Conservation (phyloP, 345 rosid genomes). For the Lagerstroemia speciosa region DNA sequence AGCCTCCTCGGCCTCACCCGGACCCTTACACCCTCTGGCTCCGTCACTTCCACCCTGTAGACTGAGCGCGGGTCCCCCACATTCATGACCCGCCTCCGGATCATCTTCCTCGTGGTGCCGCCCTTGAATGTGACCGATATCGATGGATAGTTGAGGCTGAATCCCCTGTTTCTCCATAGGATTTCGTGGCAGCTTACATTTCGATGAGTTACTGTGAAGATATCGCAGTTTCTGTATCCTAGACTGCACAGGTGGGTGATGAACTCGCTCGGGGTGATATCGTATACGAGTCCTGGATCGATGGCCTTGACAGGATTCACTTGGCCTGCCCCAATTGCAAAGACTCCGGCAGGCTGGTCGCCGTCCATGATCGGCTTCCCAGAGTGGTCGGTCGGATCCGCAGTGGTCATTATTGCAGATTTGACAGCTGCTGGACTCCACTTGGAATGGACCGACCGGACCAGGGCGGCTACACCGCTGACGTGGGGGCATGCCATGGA, state of each 20-base stretch:
- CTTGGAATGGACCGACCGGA: constrained; percentile 56
- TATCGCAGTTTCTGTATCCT: constrained; percentile 52
- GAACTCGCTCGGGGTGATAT: constrained; percentile 62
- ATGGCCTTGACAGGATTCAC: constrained; percentile 73
- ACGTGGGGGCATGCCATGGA: constrained; percentile 98
- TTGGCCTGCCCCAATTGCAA: constrained; percentile 83
- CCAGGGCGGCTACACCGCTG: constrained; percentile 68
- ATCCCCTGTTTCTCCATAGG: constrained; percentile 34
- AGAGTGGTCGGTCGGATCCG: constrained; percentile 49
- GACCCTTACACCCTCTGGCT: constrained; percentile 54
- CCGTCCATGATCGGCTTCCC: constrained; percentile 73
- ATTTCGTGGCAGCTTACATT: constrained; percentile 50
- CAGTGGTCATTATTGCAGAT: constrained; percentile 91
- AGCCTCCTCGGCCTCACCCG: constrained; percentile 51
- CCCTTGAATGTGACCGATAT: constrained; percentile 56
- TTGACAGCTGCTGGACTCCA: constrained; percentile 89
- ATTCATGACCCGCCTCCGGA: constrained; percentile 57
- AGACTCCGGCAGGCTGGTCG: constrained; percentile 42
- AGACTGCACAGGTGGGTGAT: constrained; percentile 70
- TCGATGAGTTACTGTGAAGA: constrained; percentile 63
- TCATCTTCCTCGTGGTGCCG: constrained; percentile 39
- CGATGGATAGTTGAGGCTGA: constrained; percentile 86
- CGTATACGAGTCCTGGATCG: constrained; percentile 71
- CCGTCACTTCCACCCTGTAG: constrained; percentile 53
- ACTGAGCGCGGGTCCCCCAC: constrained; percentile 61